A percentile compares a stretch with the other conserved stretches of the same genome.
Conservation (phyloP, 2,329 filamentous ascomycete genomes). For the Microthyrium microscopicum region DNA sequence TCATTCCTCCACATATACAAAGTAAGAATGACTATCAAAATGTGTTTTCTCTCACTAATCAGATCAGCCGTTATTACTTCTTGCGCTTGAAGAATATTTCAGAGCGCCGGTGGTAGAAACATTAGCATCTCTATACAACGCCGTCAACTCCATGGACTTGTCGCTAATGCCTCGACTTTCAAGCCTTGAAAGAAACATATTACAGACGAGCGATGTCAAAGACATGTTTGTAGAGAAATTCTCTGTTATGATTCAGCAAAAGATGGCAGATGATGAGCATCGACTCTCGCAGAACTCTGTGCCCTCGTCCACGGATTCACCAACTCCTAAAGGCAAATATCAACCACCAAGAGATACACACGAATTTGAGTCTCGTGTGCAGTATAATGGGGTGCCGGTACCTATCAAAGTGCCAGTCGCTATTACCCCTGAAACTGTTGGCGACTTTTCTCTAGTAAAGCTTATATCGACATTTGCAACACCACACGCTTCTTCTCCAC, state of each 20-base stretch:
- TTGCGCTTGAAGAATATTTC: constrained; percentile 94
- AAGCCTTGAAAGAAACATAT: constrained; percentile 64
- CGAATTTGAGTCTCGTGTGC: constrained; percentile 88
- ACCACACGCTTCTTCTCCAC: constrained; percentile 63
- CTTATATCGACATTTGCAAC: constrained; percentile 88
- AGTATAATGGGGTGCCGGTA: constrained; percentile 92
- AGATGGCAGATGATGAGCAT: constrained; percentile 47
- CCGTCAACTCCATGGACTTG: constrained; percentile 92
- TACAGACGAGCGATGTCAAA: constrained; percentile 83
- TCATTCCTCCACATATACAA: constrained; percentile 99
- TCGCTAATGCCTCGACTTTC: constrained; percentile 81
- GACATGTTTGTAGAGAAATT: constrained; percentile 98
- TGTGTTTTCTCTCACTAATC: background rate
- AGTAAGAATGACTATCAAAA: constrained; percentile 28
- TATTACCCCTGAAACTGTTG: constrained; percentile 85
- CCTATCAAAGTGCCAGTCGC: constrained; percentile 93
- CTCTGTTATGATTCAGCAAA: constrained; percentile 77
- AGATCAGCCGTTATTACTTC: constrained; percentile 61
- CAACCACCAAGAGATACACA: constrained; percentile 83
- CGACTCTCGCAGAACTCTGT: constrained; percentile 18
- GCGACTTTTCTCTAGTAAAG: constrained; percentile 94
- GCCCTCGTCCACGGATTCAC: constrained; percentile 30
- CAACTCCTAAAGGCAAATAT: constrained; percentile 51
- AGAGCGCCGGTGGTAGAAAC: constrained; percentile 80
- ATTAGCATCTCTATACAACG: constrained; percentile 71